Conservation (phyloP, 73 alveolate genomes). For the Blepharisma japonicum region DNA sequence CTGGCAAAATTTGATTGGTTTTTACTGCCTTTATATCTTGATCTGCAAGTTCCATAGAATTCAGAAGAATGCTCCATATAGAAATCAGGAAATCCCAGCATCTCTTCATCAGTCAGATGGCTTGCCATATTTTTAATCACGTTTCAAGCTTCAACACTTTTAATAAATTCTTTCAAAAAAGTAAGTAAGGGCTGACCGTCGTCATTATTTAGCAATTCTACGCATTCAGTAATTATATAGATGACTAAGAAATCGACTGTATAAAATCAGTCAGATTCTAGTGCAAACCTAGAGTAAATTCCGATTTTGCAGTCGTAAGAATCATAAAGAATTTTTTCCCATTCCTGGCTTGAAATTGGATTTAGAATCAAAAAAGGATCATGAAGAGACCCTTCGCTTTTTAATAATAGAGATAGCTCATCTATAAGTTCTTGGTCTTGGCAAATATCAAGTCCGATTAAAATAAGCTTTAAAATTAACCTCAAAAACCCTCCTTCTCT, state of each 20-base stretch:
- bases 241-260: neutral
- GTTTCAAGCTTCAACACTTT: neutral
- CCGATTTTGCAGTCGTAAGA: no score
- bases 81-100: neutral
- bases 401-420: neutral
- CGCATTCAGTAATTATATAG: conserved; percentile 1
- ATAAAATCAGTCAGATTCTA: no score
- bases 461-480: neutral
- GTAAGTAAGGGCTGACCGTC: neutral
- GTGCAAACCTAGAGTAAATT: no score
- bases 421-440: neutral
- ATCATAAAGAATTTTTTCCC: no score
- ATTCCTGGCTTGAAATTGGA: no score
- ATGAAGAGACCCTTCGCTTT: neutral
- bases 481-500: conserved; percentile 30
- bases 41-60: neutral
- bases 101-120: conserved; percentile 3
- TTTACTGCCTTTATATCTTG: neutral
- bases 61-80: neutral
- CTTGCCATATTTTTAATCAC: neutral
- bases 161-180: conserved; percentile 13
- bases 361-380: no score
- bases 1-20: neutral
- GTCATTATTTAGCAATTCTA: neutral
- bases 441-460: neutral